Conservation (phyloP, 805 yeast species). For the Hanseniaspora nectarophila region DNA sequence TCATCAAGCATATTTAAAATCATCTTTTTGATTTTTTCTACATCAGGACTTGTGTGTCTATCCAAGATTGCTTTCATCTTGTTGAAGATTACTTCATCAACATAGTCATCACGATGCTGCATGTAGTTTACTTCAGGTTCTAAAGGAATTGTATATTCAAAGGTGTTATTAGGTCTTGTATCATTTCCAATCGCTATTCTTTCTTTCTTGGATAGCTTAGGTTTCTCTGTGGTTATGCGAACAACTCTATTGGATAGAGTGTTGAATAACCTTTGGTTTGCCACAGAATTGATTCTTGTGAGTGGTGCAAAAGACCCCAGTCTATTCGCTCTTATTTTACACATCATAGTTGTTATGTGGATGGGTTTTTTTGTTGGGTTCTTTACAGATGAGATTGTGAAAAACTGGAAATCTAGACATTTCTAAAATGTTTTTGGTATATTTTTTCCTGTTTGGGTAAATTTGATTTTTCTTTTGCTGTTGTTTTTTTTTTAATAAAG, state of each 20-base stretch:
- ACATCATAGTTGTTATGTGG: neutral
- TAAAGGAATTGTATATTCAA: neutral
- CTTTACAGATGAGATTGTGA: no score
- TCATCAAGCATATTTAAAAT: neutral
- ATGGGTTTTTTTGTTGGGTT: neutral
- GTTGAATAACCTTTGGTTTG: no score
- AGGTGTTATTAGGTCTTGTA: neutral
- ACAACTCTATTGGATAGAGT: neutral
- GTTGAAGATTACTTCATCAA: neutral
- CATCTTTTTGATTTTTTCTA: neutral
- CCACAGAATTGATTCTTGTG: neutral
- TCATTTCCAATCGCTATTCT: no score
- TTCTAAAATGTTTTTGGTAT: no score
- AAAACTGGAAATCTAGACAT: no score
- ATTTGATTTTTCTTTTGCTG: neutral
- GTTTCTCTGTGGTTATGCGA: no score
- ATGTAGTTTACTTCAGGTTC: neutral
- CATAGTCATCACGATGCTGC: neutral
- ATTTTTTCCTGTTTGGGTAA: no score
- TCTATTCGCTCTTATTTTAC: neutral
- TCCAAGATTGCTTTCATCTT: neutral
- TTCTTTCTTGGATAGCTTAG: no score
- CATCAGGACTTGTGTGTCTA: neutral
- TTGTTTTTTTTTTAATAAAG: neutral
- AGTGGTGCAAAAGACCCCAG: neutral